Conservation (phyloP, 768 basidiomycete species). For the Pholiota molesta region DNA sequence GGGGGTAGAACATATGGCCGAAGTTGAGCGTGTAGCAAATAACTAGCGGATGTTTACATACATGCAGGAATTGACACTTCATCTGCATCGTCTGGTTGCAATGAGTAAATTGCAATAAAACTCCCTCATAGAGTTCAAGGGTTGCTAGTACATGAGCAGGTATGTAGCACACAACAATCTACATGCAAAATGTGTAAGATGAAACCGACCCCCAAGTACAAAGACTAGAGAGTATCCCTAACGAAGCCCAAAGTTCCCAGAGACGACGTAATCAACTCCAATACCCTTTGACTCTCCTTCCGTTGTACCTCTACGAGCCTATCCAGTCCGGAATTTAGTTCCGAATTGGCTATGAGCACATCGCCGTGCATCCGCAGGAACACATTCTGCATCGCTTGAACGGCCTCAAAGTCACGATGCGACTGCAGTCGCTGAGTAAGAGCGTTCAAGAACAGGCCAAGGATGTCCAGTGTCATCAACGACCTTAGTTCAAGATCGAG, state of each 20-base stretch:
- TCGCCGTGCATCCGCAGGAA: conserved; percentile 89
- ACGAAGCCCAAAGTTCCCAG: conserved; percentile 80
- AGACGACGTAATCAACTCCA: conserved; percentile 74
- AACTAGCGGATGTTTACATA: too few species aligned
- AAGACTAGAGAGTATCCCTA: conserved; percentile 57
- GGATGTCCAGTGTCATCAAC: conserved; percentile 62
- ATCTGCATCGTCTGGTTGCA: too few species aligned
- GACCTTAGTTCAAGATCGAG: conserved; percentile 91
- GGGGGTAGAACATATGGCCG: conserved; percentile 55
- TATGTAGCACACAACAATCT: not conserved
- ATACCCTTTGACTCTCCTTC: conserved; percentile 76
- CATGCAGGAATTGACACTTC: too few species aligned
- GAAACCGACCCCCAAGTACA: too few species aligned
- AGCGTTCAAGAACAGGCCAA: conserved; percentile 73
- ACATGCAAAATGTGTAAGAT: too few species aligned
- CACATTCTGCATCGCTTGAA: conserved; percentile 84
- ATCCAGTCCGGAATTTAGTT: conserved; percentile 61
- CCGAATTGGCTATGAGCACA: conserved; percentile 68
- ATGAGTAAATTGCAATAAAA: too few species aligned
- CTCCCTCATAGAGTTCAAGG: not conserved
- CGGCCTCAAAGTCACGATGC: conserved; percentile 92
- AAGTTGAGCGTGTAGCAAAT: too few species aligned
- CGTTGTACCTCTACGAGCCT: conserved; percentile 65
- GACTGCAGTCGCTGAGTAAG: conserved; percentile 73
- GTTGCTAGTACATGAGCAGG: not conserved